A percentile compares a stretch with the other conserved stretches of the same genome.
These are phyloP conservation scores for Chytriomyces sp. DNA, from an alignment of 192 early-diverging fungal species.

Conservation along the genomic window DNA sequence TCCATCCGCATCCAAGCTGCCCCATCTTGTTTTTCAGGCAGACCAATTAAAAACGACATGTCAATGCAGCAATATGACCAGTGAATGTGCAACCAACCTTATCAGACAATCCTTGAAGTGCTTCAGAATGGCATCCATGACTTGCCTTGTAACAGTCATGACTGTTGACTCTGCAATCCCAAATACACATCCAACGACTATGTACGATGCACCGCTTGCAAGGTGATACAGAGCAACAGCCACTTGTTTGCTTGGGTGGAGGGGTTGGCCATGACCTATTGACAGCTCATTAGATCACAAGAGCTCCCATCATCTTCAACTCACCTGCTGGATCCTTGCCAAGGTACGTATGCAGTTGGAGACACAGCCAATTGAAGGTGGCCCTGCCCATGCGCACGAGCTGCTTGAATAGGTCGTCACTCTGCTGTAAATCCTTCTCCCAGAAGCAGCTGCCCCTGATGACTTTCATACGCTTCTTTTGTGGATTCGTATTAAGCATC, in stretches of 20 bases:
- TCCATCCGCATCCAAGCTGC: neutral
- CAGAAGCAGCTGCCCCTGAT: neutral
- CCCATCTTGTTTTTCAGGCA: neutral
- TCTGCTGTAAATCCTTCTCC: neutral
- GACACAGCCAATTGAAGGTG: neutral
- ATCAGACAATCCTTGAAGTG: neutral
- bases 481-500: too few relatives aligned
- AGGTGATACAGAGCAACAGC: neutral
- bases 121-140: neutral
- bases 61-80: too few relatives aligned
- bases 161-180: neutral
- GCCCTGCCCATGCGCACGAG: neutral
- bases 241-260: neutral
- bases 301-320: too few relatives aligned
- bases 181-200: neutral
- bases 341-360: neutral
- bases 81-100: too few relatives aligned
- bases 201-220: constrained; percentile 4
- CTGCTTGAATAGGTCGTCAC: neutral
- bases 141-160: neutral
- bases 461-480: neutral
- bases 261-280: neutral
- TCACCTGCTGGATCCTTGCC: neutral
- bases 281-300: too few relatives aligned
- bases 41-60: neutral